A percentile compares a stretch with the other conserved stretches of the same genome.
phyloP scores from a whole-genome alignment of 352 stramenopile species.

The Phytopythium montanum region DNA sequence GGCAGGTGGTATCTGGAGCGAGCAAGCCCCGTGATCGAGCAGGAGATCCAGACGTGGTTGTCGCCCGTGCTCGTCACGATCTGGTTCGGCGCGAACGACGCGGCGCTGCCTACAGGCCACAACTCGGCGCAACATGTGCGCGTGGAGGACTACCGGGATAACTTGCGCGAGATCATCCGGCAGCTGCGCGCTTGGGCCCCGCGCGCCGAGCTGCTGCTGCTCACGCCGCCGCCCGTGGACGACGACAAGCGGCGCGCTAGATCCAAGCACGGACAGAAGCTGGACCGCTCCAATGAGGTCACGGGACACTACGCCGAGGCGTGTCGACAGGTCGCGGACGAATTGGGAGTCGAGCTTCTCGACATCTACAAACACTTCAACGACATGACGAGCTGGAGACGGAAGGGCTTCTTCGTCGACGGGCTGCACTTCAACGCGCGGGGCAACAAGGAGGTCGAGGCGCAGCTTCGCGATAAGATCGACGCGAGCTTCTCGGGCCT shows the following conservation, averaged over 20 bases:
- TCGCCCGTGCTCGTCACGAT: slow-evolving; percentile 33
- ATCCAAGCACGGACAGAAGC: slow-evolving; percentile 3
- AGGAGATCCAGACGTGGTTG: slow-evolving; percentile 23
- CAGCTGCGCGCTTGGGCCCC: slow-evolving; percentile 10
- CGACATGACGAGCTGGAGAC: slow-evolving; percentile 25
- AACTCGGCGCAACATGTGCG: slow-evolving; percentile 42
- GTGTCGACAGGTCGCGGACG: slow-evolving; percentile 32
- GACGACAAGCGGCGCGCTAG: slow-evolving; percentile 23
- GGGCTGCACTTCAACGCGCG: slow-evolving; percentile 50
- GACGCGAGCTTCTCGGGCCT: slow-evolving; percentile 26
- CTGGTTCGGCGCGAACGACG: slow-evolving; percentile 58
- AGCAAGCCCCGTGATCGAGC: slow-evolving; percentile 21
- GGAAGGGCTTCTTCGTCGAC: slow-evolving; percentile 33
- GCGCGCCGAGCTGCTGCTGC: slow-evolving; percentile 22
- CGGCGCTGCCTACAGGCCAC: slow-evolving; percentile 23
- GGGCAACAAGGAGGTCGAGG: slow-evolving; percentile 38
- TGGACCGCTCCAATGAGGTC: slow-evolving; percentile 43
- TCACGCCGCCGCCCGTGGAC: slow-evolving; percentile 36
- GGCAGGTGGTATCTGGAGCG: slow-evolving; percentile 29
- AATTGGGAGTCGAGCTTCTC: slow-evolving; percentile 37
- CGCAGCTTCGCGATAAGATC: slow-evolving; percentile 21
- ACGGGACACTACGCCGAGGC: slow-evolving; percentile 40
- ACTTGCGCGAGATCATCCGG: slow-evolving; percentile 33
- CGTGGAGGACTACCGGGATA: slow-evolving; percentile 33
- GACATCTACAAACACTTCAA: slow-evolving; percentile 53